Evolutionary conservation across 1,139 yeast genomes (phyloP).

Genomic region (Saccharomycopsis hybrid): DNA sequence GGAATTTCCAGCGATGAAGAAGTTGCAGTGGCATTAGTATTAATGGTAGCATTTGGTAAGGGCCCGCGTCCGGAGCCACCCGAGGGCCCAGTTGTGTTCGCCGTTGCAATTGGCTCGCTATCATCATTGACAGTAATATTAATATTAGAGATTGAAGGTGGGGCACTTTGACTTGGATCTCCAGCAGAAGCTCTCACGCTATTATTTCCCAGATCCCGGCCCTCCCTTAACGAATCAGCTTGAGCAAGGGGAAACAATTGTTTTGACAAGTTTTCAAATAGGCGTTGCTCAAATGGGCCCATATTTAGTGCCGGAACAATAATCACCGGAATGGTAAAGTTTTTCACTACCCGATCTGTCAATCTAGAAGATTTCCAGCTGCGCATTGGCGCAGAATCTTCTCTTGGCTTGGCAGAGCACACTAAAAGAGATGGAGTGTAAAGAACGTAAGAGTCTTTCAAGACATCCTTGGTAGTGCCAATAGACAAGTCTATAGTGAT

Average conservation of each 20-base stretch:
- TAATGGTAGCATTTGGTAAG: neutral
- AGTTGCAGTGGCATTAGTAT: neutral
- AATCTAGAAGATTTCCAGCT: slow-evolving; percentile 58
- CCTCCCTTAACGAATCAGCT: neutral
- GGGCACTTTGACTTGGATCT: slow-evolving; percentile 1
- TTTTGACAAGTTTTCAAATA: slow-evolving; percentile 24
- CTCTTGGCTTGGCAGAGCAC: slow-evolving; percentile 53
- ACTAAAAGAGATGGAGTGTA: slow-evolving; percentile 61
- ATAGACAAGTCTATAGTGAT: slow-evolving; percentile 58
- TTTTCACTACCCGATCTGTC: slow-evolving; percentile 56
- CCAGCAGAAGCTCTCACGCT: neutral
- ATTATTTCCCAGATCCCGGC: too few relatives aligned
- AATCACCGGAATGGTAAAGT: slow-evolving; percentile 62
- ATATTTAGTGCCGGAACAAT: slow-evolving; percentile 63
- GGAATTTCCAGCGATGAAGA: too few relatives aligned
- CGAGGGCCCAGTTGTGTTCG: neutral
- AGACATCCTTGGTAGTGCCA: slow-evolving; percentile 50
- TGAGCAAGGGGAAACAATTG: neutral
- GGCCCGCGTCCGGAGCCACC: too few relatives aligned
- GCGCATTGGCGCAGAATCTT: slow-evolving; percentile 43
- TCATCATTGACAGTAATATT: neutral
- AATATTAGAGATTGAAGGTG: slow-evolving; percentile 2
- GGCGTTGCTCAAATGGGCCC: slow-evolving; percentile 43
- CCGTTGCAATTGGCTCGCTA: neutral
- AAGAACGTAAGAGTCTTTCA: slow-evolving; percentile 55